Evolutionary conservation across 78 protist genomes (phyloP), one percentile per base, ranked within the genome.

Genomic region (Monosiga brevicollis): DNA sequence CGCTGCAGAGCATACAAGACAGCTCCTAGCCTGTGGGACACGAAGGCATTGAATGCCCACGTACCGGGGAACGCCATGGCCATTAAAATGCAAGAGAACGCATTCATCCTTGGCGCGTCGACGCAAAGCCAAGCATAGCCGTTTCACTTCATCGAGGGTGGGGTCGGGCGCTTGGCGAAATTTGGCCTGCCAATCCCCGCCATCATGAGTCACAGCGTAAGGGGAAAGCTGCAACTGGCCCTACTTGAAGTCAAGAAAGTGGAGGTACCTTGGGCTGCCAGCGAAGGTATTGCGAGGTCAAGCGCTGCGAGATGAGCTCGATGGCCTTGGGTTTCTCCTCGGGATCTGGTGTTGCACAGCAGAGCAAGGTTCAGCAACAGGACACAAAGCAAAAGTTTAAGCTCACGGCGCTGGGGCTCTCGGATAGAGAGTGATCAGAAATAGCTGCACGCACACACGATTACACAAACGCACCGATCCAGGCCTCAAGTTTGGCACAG

Each of bases 61-160:
- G n/a, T n/a, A n/a, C n/a, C 81, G 78, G 26, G 99, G 98, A 29
- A 98, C 99, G 43, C 99, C 99, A 42, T 97, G 99, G 34, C 99
- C 99, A 83, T 95, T 97, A 88, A 95, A 98, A 78, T 98, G 99
- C 49, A 97, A 86, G 37, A 98, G 80, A n/a, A 97, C 90, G 1
- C 98, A 89, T 73, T 96, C 97, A n/a, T 94, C 95, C 54, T 91
- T 89, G 25, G 93, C 93, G 73, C 71, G 26, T 25, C 93, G 73
- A n/a, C 98, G 75, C 76, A 89, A 83, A 10, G 77, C n/a, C 32
- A 80, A n/a, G 83, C 97, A 93, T 83, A 85, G 40, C 78, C 87
- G 90, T 77, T 86, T 86, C 10, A 91, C 93, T 42, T 91, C 95
- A 9, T 88, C 90, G 10, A 35, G 9, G 40, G 90, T 87, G 23